Evolutionary conservation across 129 eudicot species (phyloP), one percentile per base, ranked within the genome.

Genomic region (Helichrysum umbraculigerum): DNA sequence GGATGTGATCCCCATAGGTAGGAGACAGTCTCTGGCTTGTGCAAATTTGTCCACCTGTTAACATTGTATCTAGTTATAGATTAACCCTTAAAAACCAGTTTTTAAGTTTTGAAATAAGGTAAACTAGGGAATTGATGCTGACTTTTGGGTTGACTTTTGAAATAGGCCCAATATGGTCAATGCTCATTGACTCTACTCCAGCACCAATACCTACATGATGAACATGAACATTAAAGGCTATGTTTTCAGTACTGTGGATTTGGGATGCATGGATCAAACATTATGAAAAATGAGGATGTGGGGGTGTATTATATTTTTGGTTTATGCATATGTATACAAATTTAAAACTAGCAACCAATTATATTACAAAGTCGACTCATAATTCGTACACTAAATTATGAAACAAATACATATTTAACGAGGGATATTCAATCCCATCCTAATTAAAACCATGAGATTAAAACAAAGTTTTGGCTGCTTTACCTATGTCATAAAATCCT

Each of bases 401-500:
- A 59, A 20, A 59, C 47, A 67, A 4, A 28, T 11, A 66, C n/a
- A 37, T 10, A 59, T 21, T 20, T 51, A 54, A 54, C 8, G 21
- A 0, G 59, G 20, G 4, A 12, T 4, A 17, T 6, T 15, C 3
- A 57, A 57, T 9, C 12, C 4, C 11, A 16, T 19, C 2, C 1
- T 0, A 21, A 20, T 19, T 7, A 57, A 57, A 57, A 57, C 62
- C n/a, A 74, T 21, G 10, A 66, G 29, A n/a, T 66, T n/a, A 20
- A 20, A 34, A 60, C 7, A 19, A 29, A 30, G 63, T 65, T 73
- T 44, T 21, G 17, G 42, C 60, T 63, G 34, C 74, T 4, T 71
- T 76, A 85, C 96, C 96, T 37, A 91, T 91, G 57, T 91, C 96
- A 72, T 91, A 91, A 78, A 79, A 91, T 82, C 97, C 96, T 60